Evolutionary conservation across 345 rosid genomes (phyloP), one percentile per base, ranked within the genome.

Genomic region (Lumnitzera racemosa): DNA sequence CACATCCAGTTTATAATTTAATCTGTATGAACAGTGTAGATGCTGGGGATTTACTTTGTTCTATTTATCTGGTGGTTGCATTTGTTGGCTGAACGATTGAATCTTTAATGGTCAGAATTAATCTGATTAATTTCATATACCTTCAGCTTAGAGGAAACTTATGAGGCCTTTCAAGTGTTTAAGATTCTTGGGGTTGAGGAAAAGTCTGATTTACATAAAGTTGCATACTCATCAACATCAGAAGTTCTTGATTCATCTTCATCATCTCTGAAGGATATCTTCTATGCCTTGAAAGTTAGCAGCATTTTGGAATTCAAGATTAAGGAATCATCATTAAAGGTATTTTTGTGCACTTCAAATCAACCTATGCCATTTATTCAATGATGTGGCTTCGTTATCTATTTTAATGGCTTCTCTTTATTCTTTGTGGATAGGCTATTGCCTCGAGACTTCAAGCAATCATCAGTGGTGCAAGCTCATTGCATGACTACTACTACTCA

Each of bases 401-500:
- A 23, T 54, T 12, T 49, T 5, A 29, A 13, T 36, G 48, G 25
- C 20, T 46, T 47, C 20, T 62, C 31, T 61, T 0, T 48, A 24
- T 48, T 56, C 51, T 47, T 69, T 31, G 58, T 74, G 20, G 70
- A 16, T 76, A 95, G 99, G 88, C 63, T 15, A 68, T 76, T 52
- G 63, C 78, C 65, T 74, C 89, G 48, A 76, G 83, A 67, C 94
- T 90, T 61, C 84, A 86, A 77, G 71, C 80, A 66, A 83, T 76
- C 10, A 73, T 72, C 56, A 73, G 76, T 56, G 81, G 73, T 63
- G 92, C 98, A 10, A 82, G 78, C 66, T 80, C 81, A 51, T 73
- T 95, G 86, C 81, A 75, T 63, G 98, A 86, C 66, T 86, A 80
- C 74, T 81, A 88, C 72, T 63, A 88, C 69, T 74, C 92, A n/a